Evolutionary conservation across 768 basidiomycete genomes (phyloP).

Genomic region (Gloeophyllum trabeum): DNA sequence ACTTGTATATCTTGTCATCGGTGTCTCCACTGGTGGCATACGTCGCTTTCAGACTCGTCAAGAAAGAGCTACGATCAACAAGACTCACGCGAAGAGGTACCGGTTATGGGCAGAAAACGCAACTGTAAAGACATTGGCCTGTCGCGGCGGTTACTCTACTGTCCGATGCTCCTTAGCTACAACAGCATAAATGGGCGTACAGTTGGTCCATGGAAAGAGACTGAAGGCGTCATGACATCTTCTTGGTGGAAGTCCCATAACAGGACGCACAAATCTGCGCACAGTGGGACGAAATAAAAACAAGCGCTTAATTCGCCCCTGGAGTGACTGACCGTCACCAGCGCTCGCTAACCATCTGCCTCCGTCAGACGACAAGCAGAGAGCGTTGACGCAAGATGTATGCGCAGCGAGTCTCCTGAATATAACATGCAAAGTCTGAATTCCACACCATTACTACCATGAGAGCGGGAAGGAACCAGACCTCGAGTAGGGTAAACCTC

Average conservation of each 20-base stretch:
- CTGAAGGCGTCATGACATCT: constrained; percentile 30
- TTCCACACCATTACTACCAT: too few species aligned
- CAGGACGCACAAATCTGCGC: constrained; percentile 38
- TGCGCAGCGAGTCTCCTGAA: constrained; percentile 30
- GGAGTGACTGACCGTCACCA: constrained; percentile 40
- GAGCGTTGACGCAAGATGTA: constrained; percentile 53
- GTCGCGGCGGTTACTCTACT: not conserved
- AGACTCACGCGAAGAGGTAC: constrained; percentile 52
- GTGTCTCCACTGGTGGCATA: constrained; percentile 12
- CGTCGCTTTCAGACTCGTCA: constrained; percentile 6
- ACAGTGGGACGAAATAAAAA: not conserved
- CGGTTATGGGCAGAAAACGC: constrained; percentile 60
- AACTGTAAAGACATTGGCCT: constrained; percentile 66
- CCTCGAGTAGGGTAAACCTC: too few species aligned
- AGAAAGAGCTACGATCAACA: constrained; percentile 7
- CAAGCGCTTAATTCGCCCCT: too few species aligned
- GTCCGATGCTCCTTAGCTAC: not conserved
- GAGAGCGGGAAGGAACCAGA: too few species aligned
- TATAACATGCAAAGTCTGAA: too few species aligned
- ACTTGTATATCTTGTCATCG: constrained; percentile 10
- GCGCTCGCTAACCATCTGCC: constrained; percentile 58
- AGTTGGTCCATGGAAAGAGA: constrained; percentile 33
- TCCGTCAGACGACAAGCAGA: constrained; percentile 47
- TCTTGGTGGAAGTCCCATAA: constrained; percentile 65
- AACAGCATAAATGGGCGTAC: constrained; percentile 25